Evolutionary conservation across 805 yeast genomes (phyloP), one percentile per base, ranked within the genome.

Genomic region (Wickerhamiella shivajii): DNA sequence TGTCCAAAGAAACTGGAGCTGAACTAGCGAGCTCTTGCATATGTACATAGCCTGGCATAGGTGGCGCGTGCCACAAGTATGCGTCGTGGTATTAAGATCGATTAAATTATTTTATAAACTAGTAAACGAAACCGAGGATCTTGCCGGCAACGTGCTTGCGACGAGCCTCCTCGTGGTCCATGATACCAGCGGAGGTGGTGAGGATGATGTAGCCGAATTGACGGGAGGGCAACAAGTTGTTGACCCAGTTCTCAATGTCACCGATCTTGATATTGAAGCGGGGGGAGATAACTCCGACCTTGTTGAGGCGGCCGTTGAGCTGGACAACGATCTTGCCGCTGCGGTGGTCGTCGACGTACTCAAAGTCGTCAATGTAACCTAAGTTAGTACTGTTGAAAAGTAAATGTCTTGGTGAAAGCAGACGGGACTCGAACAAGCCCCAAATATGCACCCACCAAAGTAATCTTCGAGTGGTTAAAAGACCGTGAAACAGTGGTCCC

Each of bases 91-190:
- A 11, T n/a, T 23, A 12, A 23, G 26, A 23, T 12, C 20, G 12
- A 29, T 29, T 29, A 29, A 26, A 16, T 28, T 31, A 21, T 24
- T 11, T n/a, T 21, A 5, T 20, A 27, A 20, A 50, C 59, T 79
- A 85, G 79, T 85, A 85, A 50, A 85, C 95, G 73, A 81, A 85
- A 63, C 96, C 97, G 61, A 85, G 78, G 67, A 85, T 79, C 77
- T 85, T 85, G 67, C 97, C 97, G 54, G 95, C 83, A 55, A 85
- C 96, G 72, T 85, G 96, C 80, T 85, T 87, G 77, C 96, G 79
- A 77, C 93, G 81, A 60, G 97, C 97, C 73, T 85, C 96, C 74
- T 87, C 96, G 74, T 85, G 97, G 76, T 87, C 96, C 93, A 85
- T 84, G 59, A 85, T 85, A 71, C 97, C 97, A 56, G 96, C 95